These are phyloP conservation scores for Aureobasidium sp. DNA, from an alignment of 2,329 filamentous ascomycete species.

Conservation along the genomic window DNA sequence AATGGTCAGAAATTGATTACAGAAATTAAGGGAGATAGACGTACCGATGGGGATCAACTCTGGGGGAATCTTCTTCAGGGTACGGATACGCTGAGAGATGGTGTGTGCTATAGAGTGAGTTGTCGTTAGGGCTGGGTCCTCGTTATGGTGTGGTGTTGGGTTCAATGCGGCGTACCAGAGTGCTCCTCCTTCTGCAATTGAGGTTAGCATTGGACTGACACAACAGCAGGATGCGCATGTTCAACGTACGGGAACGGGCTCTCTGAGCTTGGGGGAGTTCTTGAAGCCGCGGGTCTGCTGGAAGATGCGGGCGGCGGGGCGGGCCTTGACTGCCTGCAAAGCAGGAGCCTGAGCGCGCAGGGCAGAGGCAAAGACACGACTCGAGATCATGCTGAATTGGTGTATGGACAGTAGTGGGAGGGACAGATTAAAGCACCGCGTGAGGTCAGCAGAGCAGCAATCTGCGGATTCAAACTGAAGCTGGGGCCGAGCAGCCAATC, in stretches of 20 bases:
- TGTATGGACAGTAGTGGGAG: background rate
- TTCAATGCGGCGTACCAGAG: slow-evolving; percentile 45
- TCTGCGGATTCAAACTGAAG: slow-evolving; percentile 1
- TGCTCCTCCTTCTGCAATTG: slow-evolving; percentile 55
- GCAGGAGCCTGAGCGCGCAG: slow-evolving; percentile 27
- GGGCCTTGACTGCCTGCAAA: slow-evolving; percentile 13
- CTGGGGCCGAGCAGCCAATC: slow-evolving; percentile 9
- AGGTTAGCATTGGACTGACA: background rate
- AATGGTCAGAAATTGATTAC: background rate
- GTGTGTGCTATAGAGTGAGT: slow-evolving; percentile 66
- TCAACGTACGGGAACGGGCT: slow-evolving; percentile 28
- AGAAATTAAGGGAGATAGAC: slow-evolving; percentile 28
- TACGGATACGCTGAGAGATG: slow-evolving; percentile 88
- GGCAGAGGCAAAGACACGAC: slow-evolving; percentile 31
- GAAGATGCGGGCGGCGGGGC: slow-evolving; percentile 15
- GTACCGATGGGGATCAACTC: slow-evolving; percentile 93
- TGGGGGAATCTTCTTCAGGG: slow-evolving; percentile 80
- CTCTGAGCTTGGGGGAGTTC: slow-evolving; percentile 24
- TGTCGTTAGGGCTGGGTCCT: background rate
- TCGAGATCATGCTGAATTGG: slow-evolving; percentile 29
- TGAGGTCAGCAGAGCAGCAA: slow-evolving; percentile 11
- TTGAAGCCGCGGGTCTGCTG: slow-evolving; percentile 29
- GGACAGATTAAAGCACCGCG: background rate
- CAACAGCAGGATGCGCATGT: background rate
- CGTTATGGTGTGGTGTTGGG: background rate